Base-by-base conservation (phyloP, 139 green algal species). In the Closterium sp. region DNA sequence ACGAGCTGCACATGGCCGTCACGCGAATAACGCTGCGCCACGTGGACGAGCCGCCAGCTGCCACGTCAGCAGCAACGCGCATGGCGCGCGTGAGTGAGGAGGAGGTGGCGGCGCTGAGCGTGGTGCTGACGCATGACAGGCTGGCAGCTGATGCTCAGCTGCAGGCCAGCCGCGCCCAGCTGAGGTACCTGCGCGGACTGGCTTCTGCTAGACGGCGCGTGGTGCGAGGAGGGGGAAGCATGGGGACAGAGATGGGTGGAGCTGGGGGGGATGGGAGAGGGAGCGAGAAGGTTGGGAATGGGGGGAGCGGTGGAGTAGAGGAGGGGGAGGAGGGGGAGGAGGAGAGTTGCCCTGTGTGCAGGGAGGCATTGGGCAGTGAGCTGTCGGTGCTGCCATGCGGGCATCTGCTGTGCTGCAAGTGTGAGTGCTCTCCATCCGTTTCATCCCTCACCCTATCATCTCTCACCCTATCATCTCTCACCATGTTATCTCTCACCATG, bases 1-100 rank as follows among this genome's bases (percentile, higher is more conserved):
- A 99, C 88, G 97, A 99, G 95, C 96, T 99, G 91, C 94, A 93
- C 17, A 98, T 98, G 97, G 95, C 95, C 10, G 94, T 91, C n/a
- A 96, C 96, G 93, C 94, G 97, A 24, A 96, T 98, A n/a, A 92
- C 93, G 21, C 93, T 97, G 32, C 88, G 93, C 31, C 42, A 62
- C 32, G 85, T 89, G 24, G 93, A 94, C n/a, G 95, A 96, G 93
- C 10, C 87, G 7, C 21, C 88, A 17, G 38, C 30, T 30, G 22
- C 73, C 11, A 79, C 17, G 62, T 79, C 62, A 79, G 62, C 62
- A 79, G 62, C 62, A 1, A 5, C 62, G 11, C 62, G 62, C 62
- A 79, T 79, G 62, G 62, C 62, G 17, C 62, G 62, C 2, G 62
- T 79, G 62, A 79, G 62, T 24, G 62, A 79, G 62, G 62, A 79